Evolutionary conservation across 2,329 filamentous ascomycete genomes (phyloP).

Genomic region (Hortaea werneckii): DNA sequence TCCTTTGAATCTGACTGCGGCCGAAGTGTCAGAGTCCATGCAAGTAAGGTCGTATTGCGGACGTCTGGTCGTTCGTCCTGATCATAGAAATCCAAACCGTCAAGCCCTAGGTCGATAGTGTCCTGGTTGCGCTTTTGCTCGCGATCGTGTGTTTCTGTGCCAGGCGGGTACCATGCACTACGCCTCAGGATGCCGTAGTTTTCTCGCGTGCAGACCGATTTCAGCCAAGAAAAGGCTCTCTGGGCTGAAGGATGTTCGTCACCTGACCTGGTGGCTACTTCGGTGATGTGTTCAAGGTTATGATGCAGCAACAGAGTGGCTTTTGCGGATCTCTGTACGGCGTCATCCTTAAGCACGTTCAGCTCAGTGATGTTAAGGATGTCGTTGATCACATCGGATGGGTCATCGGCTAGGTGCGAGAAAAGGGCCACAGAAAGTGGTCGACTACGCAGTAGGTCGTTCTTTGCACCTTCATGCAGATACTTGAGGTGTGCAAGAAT

Average conservation of each 20-base stretch:
- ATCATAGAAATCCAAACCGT: conserved; percentile 60
- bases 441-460: conserved; percentile 69
- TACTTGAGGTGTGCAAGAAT: conserved; percentile 70
- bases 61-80: conserved; percentile 51
- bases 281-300: conserved; percentile 32
- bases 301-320: conserved; percentile 31
- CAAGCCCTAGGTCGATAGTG: conserved; percentile 54
- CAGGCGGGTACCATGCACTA: conserved; percentile 74
- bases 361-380: conserved; percentile 61
- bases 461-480: conserved; percentile 65
- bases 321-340: conserved; percentile 64
- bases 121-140: conserved; percentile 27
- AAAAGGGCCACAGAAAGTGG: conserved; percentile 61
- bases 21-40: conserved; percentile 67
- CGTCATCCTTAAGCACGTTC: conserved; percentile 63
- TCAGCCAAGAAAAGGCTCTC: conserved; percentile 64
- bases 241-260: conserved; percentile 49
- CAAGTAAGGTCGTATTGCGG: conserved; percentile 67
- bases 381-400: conserved; percentile 63
- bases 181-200: conserved; percentile 65
- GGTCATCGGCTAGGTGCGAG: conserved; percentile 67
- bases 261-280: conserved; percentile 48
- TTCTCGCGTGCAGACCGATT: conserved; percentile 62
- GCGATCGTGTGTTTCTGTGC: conserved; percentile 31
- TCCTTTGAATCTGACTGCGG: conserved; percentile 77